Percentiles rank a stretch among this genome's conserved stretches.
These are phyloP conservation scores for Raphanus hybrid DNA, from an alignment of 441 rosid genomes.

Conservation along the genomic window DNA sequence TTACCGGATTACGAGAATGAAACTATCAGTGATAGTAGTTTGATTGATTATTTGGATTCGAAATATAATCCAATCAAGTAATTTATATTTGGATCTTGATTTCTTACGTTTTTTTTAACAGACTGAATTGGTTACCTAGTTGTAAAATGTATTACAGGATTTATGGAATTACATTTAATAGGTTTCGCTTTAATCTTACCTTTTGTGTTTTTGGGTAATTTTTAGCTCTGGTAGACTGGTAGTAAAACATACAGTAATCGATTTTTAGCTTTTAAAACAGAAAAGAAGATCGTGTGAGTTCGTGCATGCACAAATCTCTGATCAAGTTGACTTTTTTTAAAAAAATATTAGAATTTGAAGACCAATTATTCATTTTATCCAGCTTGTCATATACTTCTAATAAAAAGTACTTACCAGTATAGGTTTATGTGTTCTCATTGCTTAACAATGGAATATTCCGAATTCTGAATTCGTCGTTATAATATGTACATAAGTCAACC, in stretches of 20 bases:
- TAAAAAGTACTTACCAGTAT: background rate
- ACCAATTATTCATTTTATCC: no score
- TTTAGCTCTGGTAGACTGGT: background rate
- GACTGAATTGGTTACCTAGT: background rate
- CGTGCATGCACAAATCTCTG: constrained; percentile 23
- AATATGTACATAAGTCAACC: background rate
- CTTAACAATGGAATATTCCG: background rate
- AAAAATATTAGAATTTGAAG: no score
- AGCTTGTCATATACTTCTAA: background rate
- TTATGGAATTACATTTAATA: constrained; percentile 1
- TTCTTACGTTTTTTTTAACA: background rate
- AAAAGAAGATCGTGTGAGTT: constrained; percentile 29
- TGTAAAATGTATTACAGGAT: background rate
- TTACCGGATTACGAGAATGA: no score
- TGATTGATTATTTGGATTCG: background rate
- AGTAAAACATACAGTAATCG: background rate
- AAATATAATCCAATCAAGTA: background rate
- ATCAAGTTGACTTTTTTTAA: constrained; percentile 29
- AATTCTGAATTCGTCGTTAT: background rate
- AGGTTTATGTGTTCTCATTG: background rate
- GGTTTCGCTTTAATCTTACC: background rate
- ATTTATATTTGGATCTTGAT: background rate
- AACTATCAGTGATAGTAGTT: background rate
- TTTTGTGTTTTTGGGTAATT: background rate
- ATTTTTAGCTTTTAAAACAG: background rate